Percentiles rank a stretch among this genome's conserved stretches.
Conservation (phyloP, 176 grass and related monocot genomes). For the Eleusine indica region DNA sequence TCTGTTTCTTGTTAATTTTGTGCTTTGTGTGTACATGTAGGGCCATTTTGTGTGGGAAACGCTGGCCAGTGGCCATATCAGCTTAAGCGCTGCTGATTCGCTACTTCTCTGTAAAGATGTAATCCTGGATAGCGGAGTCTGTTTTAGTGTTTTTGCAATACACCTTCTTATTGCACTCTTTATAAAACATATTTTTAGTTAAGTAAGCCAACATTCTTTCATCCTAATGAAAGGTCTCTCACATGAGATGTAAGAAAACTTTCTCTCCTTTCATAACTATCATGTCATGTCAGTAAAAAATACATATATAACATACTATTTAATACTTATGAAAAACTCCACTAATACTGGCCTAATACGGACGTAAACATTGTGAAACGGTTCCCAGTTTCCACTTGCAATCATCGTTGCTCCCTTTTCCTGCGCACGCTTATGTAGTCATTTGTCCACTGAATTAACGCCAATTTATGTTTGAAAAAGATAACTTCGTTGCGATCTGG, state of each 20-base stretch:
- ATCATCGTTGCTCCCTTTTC: neutral
- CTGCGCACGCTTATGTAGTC: neutral
- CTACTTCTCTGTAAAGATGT: neutral
- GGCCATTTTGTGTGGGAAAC: conserved; percentile 29
- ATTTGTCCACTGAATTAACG: neutral
- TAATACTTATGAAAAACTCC: too few relatives aligned
- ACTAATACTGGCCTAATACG: neutral
- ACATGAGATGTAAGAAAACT: too few relatives aligned
- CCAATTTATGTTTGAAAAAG: neutral
- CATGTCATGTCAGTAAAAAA: too few relatives aligned
- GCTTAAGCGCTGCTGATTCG: neutral
- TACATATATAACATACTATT: too few relatives aligned
- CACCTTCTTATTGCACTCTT: too few relatives aligned
- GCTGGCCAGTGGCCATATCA: neutral
- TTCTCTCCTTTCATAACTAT: too few relatives aligned
- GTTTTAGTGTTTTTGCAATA: conserved; percentile 17
- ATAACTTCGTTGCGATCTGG: too few relatives aligned
- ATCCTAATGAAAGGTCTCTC: too few relatives aligned
- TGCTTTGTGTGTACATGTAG: neutral
- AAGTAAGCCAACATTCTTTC: too few relatives aligned
- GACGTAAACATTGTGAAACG: neutral
- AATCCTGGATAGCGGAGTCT: conserved; percentile 5
- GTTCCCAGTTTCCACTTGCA: neutral
- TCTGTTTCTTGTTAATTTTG: neutral
- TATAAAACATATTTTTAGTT: too few relatives aligned